Base-by-base conservation (phyloP, 2,329 filamentous ascomycete species). In the Colletotrichum chlorophyti region DNA sequence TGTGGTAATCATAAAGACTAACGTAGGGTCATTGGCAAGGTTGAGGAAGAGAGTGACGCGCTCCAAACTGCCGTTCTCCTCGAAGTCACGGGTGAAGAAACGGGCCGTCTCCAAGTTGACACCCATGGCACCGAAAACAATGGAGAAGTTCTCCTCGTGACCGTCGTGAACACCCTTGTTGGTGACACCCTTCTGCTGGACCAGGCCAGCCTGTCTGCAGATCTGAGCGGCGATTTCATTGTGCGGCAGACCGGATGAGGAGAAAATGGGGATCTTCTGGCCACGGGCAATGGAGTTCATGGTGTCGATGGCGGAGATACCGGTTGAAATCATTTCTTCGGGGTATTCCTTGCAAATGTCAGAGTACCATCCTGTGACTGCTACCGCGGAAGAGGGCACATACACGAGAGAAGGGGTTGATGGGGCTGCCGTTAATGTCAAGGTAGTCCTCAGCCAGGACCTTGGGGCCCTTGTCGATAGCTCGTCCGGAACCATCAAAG, bases 181-280 rank as follows among this genome's bases (percentile, higher is more conserved):
- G 31, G 93, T 89, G 51, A 87, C 76, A 48, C 93, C 83, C 82
- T 92, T 71, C 67, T 83, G 78, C 76, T 93, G 88, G 65, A 98
- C 96, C 73, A 99, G 80, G 77, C 94, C 87, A 68, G 95, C 95
- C 78, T 99, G 95, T 79, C 96, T 89, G 83, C 93, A 97, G 78
- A 99, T 99, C 80, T 97, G 93, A 42, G 95, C 96, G 58, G 96
- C 96, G 70, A 99, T 98, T 83, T 99, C 95, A 80, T 99, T 99
- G 81, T 99, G 96, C 34, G 96, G 96, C 59, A 99, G 87, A 93
- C 95, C 95, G 61, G 95, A 89, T 52, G 95, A 93, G 23, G 95
- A 99, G 87, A 99, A 99, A 70, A 99, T 99, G 68, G 96, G 95
- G 65, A 99, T 99, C 85, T 99, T 99, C 77, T 99, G 95, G 63